Evolutionary conservation across 176 grass and related monocot genomes (phyloP).

Genomic region (Triticum aestivum): IWGSC_CS_RefSeq_v2.1 NC_057814.1:11326885-11327384

Average conservation of each 20-base stretch:
- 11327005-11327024: background rate
- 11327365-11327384: slow-evolving; percentile 22
- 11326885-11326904: background rate
- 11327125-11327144: slow-evolving; percentile 43
- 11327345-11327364: background rate
- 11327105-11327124: slow-evolving; percentile 74
- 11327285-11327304: slow-evolving; percentile 98
- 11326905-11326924: background rate
- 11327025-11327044: slow-evolving; percentile 14
- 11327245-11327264: slow-evolving; percentile 90
- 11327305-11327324: background rate
- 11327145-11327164: background rate
- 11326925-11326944: background rate
- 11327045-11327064: slow-evolving; percentile 55
- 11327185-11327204: background rate
- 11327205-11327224: slow-evolving; percentile 9
- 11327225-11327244: slow-evolving; percentile 56
- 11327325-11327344: background rate
- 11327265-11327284: slow-evolving; percentile 77
- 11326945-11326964: background rate
- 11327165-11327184: background rate
- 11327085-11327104: slow-evolving; percentile 88
- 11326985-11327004: background rate
- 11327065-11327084: slow-evolving; percentile 90
- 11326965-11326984: background rate